phyloP scores from a whole-genome alignment of 345 rosid genomes.

The Erodium maritimum region DNA sequence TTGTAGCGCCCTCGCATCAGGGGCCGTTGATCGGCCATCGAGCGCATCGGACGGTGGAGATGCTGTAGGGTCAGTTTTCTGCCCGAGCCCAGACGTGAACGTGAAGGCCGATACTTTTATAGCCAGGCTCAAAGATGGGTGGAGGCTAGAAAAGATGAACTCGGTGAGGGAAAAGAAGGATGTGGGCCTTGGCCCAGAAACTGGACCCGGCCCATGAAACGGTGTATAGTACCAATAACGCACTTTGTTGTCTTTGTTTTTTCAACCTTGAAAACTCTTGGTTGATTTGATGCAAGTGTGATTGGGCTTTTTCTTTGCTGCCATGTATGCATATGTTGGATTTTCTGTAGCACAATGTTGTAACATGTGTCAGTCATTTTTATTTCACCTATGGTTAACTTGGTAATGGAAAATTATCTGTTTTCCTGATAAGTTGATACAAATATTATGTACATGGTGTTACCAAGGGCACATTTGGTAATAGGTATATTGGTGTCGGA shows the following conservation, averaged over 20 bases:
- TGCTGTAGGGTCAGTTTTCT: conserved; percentile 14
- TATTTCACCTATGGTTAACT: no score
- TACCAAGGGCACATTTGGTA: no score
- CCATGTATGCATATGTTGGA: no score
- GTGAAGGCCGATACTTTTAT: conserved; percentile 70
- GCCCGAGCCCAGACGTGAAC: conserved; percentile 87
- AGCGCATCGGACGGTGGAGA: conserved; percentile 18
- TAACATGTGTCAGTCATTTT: no score
- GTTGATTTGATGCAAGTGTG: neutral
- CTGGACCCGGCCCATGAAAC: neutral
- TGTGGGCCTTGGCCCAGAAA: conserved; percentile 14
- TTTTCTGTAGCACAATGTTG: no score
- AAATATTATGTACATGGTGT: no score
- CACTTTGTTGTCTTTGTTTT: no score
- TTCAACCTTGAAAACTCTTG: neutral
- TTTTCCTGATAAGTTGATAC: no score
- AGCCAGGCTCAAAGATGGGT: conserved; percentile 63
- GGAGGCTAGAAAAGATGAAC: conserved; percentile 70
- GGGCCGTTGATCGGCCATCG: conserved; percentile 19
- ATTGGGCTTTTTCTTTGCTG: no score
- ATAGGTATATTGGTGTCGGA: no score
- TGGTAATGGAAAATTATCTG: no score
- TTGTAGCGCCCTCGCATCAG: conserved; percentile 49
- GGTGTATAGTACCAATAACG: neutral
- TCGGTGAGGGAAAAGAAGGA: conserved; percentile 40